Percentiles rank a stretch among this genome's conserved stretches.
Conservation (phyloP, 768 basidiomycete species). For the Amyloporia xantha region DNA sequence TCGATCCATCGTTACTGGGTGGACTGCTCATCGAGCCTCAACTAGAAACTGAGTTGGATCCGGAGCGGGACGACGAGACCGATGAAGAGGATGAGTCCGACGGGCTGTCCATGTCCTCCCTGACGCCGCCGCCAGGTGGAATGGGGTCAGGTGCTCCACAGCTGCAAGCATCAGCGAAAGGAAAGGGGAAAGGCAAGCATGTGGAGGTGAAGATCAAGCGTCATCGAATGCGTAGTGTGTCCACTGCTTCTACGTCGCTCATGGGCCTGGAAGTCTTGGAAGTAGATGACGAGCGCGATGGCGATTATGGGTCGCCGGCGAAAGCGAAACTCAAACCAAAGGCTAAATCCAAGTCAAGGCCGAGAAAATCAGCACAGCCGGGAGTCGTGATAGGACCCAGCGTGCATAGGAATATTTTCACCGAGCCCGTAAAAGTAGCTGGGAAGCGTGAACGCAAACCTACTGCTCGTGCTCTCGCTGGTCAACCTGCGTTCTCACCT, state of each 20-base stretch:
- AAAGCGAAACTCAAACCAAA: neutral
- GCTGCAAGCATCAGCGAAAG: neutral
- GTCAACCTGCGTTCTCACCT: neutral
- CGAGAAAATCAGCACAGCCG: neutral
- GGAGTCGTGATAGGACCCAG: neutral
- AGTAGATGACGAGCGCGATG: neutral
- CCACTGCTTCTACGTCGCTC: neutral
- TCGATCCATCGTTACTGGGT: conserved; percentile 12
- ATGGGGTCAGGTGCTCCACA: neutral
- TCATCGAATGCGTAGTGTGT: neutral
- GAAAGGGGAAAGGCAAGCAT: neutral
- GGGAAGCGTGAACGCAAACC: conserved; percentile 8
- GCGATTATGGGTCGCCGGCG: neutral
- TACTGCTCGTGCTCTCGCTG: conserved; percentile 6
- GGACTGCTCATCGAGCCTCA: neutral
- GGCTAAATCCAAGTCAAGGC: neutral
- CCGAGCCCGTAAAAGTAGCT: neutral
- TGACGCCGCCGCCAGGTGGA: neutral
- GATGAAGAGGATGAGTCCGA: neutral
- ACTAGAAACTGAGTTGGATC: neutral
- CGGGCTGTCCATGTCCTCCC: neutral
- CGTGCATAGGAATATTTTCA: neutral
- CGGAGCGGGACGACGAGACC: neutral
- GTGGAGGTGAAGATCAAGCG: neutral
- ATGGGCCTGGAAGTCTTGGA: neutral